Conservation (phyloP, 306 rosid genomes). For the Trichosanthes cucumerina region DNA sequence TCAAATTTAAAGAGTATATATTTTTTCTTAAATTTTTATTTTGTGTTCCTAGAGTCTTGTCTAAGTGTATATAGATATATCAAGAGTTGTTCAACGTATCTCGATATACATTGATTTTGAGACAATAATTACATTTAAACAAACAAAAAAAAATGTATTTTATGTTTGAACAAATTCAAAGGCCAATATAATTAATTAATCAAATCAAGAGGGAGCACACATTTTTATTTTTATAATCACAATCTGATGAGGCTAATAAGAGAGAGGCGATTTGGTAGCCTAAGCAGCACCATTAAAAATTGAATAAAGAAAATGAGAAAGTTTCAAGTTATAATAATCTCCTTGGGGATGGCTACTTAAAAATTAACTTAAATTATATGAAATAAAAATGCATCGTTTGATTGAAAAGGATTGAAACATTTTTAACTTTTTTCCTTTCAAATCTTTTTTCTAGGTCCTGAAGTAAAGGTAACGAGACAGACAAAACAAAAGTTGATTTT, state of each 20-base stretch:
- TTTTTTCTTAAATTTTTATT: too few species aligned
- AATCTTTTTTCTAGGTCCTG: not conserved
- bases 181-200: not conserved
- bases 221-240: not conserved
- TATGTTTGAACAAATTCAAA: not conserved
- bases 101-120: not conserved
- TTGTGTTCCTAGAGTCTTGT: too few species aligned
- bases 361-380: not conserved
- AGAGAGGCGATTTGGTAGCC: not conserved
- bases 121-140: not conserved
- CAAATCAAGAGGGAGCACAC: not conserved
- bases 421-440: not conserved
- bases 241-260: not conserved
- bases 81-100: not conserved
- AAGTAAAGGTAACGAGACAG: not conserved
- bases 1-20: too few species aligned
- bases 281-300: not conserved
- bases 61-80: not conserved
- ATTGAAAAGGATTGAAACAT: not conserved
- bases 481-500: not conserved
- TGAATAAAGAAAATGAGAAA: not conserved
- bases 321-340: not conserved
- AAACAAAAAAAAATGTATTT: not conserved
- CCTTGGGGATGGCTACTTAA: not conserved
- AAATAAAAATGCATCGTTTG: not conserved